Evolutionary conservation across 257 asterid genomes (phyloP), one percentile per base, ranked within the genome.

Genomic region (Nicotiana tomentosiformis): DNA sequence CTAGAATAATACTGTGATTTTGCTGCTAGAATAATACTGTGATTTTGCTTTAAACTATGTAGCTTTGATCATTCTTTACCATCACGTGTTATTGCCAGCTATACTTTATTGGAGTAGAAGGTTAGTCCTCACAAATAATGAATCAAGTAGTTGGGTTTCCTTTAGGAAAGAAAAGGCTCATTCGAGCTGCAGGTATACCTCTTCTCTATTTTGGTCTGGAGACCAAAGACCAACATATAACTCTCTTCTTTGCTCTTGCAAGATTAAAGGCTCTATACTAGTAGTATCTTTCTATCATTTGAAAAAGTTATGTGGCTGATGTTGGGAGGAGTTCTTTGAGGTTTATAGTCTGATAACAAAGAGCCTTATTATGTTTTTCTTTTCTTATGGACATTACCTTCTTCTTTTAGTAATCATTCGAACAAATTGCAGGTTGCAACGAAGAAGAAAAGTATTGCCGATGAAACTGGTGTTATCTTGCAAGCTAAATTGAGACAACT

Each of bases 401-500:
- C 78, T 74, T 80, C 53, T 53, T 51, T 39, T 82, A 79, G 69
- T 84, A 60, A 72, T 49, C 18, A 15, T 32, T 29, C 17, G n/a
- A 35, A 3, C 66, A 67, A 80, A 72, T 39, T 85, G 89, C 96
- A 95, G 98, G 96, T 93, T 53, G 93, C 98, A 3, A 66, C 94
- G 7, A 92, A 92, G 88, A 91, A 95, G 96, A 93, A 89, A 87
- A 86, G 92, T 80, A 86, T 93, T 84, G 96, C 96, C 37, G 97
- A 93, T 82, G 98, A 95, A 85, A 92, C 90, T 16, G 95, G 95
- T 57, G 88, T 90, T 56, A 89, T 92, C 77, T 90, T 95, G 86
- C 98, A 91, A 88, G 96, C 95, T 18, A 93, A 93, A 84, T 66
- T 92, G 89, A 91, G 86, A 87, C 95, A 90, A 39, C 70, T 90